These are phyloP conservation scores for Pelomyxa schiedti DNA, from an alignment of 78 protist species.

Conservation along the genomic window DNA sequence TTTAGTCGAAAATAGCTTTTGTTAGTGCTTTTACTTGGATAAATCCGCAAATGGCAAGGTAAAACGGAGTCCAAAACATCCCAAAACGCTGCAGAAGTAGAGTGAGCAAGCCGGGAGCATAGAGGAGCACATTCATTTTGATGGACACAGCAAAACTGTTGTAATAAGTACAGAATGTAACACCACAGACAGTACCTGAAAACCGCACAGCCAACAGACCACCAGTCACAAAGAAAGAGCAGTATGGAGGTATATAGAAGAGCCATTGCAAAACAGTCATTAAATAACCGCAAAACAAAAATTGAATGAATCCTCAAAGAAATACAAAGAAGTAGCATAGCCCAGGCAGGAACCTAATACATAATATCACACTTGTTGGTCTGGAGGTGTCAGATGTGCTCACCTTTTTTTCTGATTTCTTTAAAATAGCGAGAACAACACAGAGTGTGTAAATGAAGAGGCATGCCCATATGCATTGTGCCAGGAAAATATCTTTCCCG, in stretches of 20 bases:
- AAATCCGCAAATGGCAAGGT: conserved; percentile 25
- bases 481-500: conserved; percentile 43
- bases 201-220: conserved; percentile 48
- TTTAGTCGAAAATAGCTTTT: not conserved
- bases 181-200: conserved; percentile 21
- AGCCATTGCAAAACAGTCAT: conserved; percentile 72
- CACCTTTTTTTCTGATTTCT: not conserved
- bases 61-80: conserved; percentile 12
- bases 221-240: conserved; percentile 9
- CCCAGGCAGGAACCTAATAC: conserved; percentile 33
- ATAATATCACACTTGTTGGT: not conserved
- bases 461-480: conserved; percentile 44
- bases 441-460: conserved; percentile 9
- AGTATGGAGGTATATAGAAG: conserved; percentile 37
- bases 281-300: conserved; percentile 79
- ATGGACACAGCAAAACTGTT: conserved; percentile 40
- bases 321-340: conserved; percentile 19
- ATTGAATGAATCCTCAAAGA: conserved; percentile 77
- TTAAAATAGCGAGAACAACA: conserved; percentile 25
- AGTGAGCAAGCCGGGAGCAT: conserved; percentile 57
- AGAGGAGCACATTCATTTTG: conserved; percentile 82
- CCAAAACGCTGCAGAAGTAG: conserved; percentile 54
- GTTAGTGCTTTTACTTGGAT: conserved; percentile 25
- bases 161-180: not conserved
- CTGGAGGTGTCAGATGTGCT: not conserved